phyloP scores from a whole-genome alignment of 495 filamentous ascomycete genomes.

The Penicillium lividum region DNA sequence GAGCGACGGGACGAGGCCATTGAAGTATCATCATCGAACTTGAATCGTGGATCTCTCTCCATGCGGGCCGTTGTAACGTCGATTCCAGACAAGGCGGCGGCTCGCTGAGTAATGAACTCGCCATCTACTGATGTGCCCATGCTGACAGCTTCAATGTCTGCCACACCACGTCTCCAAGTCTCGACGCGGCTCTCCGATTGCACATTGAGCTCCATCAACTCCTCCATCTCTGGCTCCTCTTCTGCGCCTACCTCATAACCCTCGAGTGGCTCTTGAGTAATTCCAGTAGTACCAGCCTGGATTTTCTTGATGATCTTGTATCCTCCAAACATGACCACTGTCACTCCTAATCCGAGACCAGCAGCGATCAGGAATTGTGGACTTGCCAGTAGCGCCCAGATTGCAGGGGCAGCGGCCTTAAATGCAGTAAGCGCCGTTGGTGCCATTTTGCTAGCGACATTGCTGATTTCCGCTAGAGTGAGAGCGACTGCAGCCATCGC shows the following conservation, averaged over 20 bases:
- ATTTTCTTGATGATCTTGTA: constrained; percentile 96
- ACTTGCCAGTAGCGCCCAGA: constrained; percentile 82
- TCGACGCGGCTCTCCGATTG: constrained; percentile 68
- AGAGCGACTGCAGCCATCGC: constrained; percentile 93
- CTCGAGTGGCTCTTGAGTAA: constrained; percentile 5
- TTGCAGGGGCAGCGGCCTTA: constrained; percentile 76
- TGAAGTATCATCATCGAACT: constrained; percentile 41
- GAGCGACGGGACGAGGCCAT: constrained; percentile 42
- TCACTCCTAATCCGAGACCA: constrained; percentile 84
- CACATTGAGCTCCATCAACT: constrained; percentile 57
- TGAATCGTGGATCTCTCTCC: constrained; percentile 39
- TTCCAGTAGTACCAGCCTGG: constrained; percentile 21
- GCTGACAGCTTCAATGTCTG: constrained; percentile 60
- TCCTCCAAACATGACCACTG: constrained; percentile 90
- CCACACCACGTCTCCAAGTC: constrained; percentile 83
- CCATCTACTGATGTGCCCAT: constrained; percentile 72
- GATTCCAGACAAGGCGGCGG: constrained; percentile 60
- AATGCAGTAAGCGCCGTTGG: constrained; percentile 72
- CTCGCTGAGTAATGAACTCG: constrained; percentile 81
- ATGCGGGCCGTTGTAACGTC: constrained; percentile 42
- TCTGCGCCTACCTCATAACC: neutral
- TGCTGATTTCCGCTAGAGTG: constrained; percentile 87
- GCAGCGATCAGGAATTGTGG: constrained; percentile 94
- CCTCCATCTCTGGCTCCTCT: constrained; percentile 49
- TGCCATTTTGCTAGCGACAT: constrained; percentile 77